Evolutionary conservation across 768 basidiomycete species (phyloP).

Genomic region (Pisolithus tinctorius): DNA sequence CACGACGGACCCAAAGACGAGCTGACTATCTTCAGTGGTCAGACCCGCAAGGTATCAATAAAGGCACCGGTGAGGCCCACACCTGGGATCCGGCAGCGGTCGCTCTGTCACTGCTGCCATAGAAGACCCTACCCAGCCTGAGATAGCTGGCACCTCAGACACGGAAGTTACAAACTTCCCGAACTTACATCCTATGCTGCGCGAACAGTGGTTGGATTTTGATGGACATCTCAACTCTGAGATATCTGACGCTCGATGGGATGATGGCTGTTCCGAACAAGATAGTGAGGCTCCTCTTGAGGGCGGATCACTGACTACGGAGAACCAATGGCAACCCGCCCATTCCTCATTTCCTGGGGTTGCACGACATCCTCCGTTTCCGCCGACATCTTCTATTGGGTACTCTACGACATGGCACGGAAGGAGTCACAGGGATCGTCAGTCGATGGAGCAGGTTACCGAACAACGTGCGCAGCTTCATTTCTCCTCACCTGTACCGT

Average conservation of each 20-base stretch:
- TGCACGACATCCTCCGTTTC: neutral
- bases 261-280: conserved; percentile 18
- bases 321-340: neutral
- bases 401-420: neutral
- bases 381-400: neutral
- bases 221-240: conserved; percentile 48
- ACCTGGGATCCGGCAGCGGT: neutral
- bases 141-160: conserved; percentile 22
- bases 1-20: conserved; percentile 53
- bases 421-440: neutral
- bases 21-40: conserved; percentile 70
- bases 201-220: conserved; percentile 50
- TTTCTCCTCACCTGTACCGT: neutral
- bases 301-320: neutral
- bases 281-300: conserved; percentile 11
- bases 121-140: conserved; percentile 29
- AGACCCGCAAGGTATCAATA: conserved; percentile 56
- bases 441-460: neutral
- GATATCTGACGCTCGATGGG: conserved; percentile 32
- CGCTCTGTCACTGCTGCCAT: conserved; percentile 10
- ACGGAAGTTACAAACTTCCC: conserved; percentile 28
- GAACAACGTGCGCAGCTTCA: conserved; percentile 1
- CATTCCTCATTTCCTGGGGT: neutral
- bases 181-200: conserved; percentile 48
- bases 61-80: conserved; percentile 26